These are phyloP conservation scores for Cunninghamia lanceolata DNA, from an alignment of 75 land plant species.

Conservation along the genomic window DNA sequence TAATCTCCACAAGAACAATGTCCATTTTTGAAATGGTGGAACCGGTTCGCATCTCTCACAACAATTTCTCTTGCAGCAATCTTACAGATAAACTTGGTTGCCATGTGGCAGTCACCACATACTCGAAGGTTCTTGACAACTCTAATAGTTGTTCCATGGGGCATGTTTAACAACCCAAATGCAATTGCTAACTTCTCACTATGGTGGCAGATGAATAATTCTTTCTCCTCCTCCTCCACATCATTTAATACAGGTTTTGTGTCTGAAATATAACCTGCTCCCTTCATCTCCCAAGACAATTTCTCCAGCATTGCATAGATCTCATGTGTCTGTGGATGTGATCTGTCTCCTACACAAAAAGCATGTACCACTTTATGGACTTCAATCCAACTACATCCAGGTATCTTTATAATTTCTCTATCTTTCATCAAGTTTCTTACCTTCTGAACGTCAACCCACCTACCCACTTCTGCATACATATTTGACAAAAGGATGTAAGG, in stretches of 20 bases:
- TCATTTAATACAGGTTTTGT: constrained; percentile 11
- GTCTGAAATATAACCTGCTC: neutral
- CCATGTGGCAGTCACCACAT: constrained; percentile 23
- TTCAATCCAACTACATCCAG: constrained; percentile 28
- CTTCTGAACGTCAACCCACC: constrained; percentile 21
- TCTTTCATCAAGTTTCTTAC: constrained; percentile 18
- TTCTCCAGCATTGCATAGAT: constrained; percentile 15
- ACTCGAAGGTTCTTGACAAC: constrained; percentile 21
- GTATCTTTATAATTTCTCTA: constrained; percentile 5
- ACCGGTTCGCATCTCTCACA: constrained; percentile 22
- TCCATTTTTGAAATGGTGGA: constrained; percentile 30
- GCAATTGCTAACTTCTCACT: constrained; percentile 37
- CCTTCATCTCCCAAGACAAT: constrained; percentile 11
- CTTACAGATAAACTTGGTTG: constrained; percentile 18
- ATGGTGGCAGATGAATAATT: constrained; percentile 12
- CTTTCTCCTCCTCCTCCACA: constrained; percentile 13
- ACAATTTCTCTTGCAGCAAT: constrained; percentile 13
- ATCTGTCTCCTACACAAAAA: constrained; percentile 8
- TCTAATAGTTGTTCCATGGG: constrained; percentile 19
- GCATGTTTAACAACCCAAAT: constrained; percentile 27
- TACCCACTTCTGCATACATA: constrained; percentile 25
- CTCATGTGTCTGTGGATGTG: constrained; percentile 8
- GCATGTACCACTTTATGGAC: constrained; percentile 8
- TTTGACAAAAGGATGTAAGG: constrained; percentile 15
- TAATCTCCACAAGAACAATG: constrained; percentile 28